Percentiles rank a stretch among this genome's conserved stretches.
phyloP scores from a whole-genome alignment of 768 basidiomycete genomes.

The Lyophyllum semitale region DNA sequence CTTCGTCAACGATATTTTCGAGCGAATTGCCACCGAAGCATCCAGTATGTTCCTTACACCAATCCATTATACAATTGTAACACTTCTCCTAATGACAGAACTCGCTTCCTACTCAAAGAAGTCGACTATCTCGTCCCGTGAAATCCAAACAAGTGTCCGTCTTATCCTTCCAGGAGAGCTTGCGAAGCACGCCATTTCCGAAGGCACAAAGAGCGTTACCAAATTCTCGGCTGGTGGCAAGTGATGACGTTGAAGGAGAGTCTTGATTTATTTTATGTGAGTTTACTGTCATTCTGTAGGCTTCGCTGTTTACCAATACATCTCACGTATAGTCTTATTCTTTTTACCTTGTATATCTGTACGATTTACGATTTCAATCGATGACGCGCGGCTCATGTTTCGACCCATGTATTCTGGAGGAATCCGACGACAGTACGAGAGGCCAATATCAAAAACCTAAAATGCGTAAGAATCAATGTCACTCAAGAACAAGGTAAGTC shows the following conservation, averaged over 20 bases:
- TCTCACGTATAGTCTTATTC: background rate
- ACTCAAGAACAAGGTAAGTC: too few species aligned
- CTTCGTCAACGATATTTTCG: slow-evolving; percentile 85
- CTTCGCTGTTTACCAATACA: background rate
- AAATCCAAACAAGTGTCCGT: slow-evolving; percentile 85
- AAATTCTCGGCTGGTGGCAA: slow-evolving; percentile 59
- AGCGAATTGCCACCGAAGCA: slow-evolving; percentile 75
- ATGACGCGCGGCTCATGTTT: background rate
- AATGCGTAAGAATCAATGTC: background rate
- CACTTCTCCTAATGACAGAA: slow-evolving; percentile 36
- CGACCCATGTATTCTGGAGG: slow-evolving; percentile 1
- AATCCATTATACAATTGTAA: background rate
- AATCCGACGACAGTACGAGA: slow-evolving; percentile 1
- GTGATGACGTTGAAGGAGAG: slow-evolving; percentile 20
- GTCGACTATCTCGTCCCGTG: slow-evolving; percentile 89
- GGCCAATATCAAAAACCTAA: slow-evolving; percentile 13
- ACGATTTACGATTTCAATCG: background rate
- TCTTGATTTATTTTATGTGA: background rate
- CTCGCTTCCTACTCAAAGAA: slow-evolving; percentile 88
- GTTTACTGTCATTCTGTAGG: background rate
- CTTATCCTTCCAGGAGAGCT: slow-evolving; percentile 85
- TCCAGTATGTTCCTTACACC: slow-evolving; percentile 49
- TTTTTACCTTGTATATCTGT: slow-evolving; percentile 6
- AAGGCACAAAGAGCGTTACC: slow-evolving; percentile 44
- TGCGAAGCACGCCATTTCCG: slow-evolving; percentile 87